Evolutionary conservation across 352 stramenopile species (phyloP), one percentile per base, ranked within the genome.

Genomic region (Pythium scleroteichum): DNA sequence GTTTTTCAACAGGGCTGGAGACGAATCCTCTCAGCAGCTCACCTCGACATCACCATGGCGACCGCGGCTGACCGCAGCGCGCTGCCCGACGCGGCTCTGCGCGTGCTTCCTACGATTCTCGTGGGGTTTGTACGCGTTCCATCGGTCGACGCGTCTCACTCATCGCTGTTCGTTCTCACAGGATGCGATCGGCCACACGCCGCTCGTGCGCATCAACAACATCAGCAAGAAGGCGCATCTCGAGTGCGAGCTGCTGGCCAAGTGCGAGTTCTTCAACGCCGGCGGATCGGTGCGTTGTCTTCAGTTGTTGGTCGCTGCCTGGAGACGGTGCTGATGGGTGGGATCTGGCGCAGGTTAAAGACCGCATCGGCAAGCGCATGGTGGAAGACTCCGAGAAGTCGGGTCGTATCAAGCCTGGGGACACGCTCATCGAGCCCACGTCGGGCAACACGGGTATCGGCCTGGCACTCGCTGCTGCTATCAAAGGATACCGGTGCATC

Each of bases 391-490:
- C 96, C 14, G 95, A 99, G 71, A 72, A 75, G 12, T 71, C 71
- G 6, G 95, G 95, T 8, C 73, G 79, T n/a, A 97, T 99, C 53
- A 97, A 96, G 54, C 84, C 87, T 4, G 96, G 96, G 9, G 92
- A 98, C 64, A 98, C 92, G 29, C 71, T 99, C 20, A 98, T 99
- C 47, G 97, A 99, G 74, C 96, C 96, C 2, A 99, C 97, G 14
- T 98, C 86, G n/a, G 97, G 96, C 42, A 99, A 99, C 72, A 99
- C 97, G 22, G 95, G 96, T 38, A 99, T 99, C 53, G 96, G 94
- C 6, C 78, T 99, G 24, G 96, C 97, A 26, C 88, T 99, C 54
- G 92, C 96, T 4, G 92, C 95, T n/a, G 96, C 96, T 39, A 90
- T 96, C 61, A 98, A 98, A 72, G 96, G 96, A 45, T 99, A 99